A percentile compares a stretch with the other conserved stretches of the same genome.
Conservation (phyloP, 2,329 filamentous ascomycete species). For the Phialocephala sp. region DNA sequence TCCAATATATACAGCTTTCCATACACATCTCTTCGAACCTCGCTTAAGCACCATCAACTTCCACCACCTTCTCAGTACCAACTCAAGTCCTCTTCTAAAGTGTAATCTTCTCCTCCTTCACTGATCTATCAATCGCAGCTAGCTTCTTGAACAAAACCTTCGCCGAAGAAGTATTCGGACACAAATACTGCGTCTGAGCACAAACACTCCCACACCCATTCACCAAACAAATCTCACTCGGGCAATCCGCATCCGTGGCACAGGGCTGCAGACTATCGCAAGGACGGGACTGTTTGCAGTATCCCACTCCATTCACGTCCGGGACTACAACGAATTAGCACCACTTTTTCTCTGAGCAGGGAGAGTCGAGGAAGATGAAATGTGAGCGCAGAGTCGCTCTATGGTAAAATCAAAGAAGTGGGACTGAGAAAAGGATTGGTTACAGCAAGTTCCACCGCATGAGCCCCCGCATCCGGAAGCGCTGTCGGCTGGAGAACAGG, state of each 20-base stretch:
- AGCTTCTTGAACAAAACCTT: background rate
- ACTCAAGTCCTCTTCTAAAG: background rate
- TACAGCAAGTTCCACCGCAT: constrained; percentile 6
- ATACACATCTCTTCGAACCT: background rate
- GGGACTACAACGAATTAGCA: background rate
- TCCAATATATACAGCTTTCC: background rate
- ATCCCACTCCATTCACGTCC: constrained; percentile 8
- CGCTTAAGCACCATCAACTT: background rate
- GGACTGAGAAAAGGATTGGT: no score
- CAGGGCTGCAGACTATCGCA: background rate
- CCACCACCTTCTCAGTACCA: background rate
- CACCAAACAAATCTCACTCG: constrained; percentile 4
- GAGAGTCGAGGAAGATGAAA: no score
- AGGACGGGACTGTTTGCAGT: background rate
- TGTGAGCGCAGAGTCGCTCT: no score
- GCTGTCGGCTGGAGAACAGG: constrained; percentile 7
- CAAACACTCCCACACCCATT: constrained; percentile 11
- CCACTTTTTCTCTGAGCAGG: no score
- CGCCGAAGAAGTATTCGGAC: background rate
- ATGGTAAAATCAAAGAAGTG: no score
- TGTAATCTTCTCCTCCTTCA: background rate
- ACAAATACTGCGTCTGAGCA: constrained; percentile 1
- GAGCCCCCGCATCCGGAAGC: constrained; percentile 1
- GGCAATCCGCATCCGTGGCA: background rate
- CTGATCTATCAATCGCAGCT: background rate